Evolutionary conservation across 169 alveolate species (phyloP).

Genomic region (Cryptosporidium parvum): DNA sequence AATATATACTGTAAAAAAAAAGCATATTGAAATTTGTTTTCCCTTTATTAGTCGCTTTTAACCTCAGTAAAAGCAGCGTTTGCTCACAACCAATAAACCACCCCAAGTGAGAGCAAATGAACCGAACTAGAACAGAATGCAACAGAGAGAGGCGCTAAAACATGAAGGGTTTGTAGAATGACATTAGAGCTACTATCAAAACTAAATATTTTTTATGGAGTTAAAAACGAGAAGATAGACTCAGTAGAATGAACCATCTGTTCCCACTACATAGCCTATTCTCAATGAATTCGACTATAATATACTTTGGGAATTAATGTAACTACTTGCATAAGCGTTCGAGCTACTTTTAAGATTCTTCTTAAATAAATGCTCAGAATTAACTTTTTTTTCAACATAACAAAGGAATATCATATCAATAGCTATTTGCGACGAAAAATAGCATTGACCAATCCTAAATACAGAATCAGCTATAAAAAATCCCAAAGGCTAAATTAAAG

Average conservation of each 20-base stretch:
- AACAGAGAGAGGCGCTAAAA: background rate
- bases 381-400: background rate
- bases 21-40: too few relatives aligned
- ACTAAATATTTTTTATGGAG: background rate
- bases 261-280: background rate
- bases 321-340: background rate
- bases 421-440: background rate
- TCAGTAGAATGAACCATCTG: background rate
- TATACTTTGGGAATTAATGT: background rate
- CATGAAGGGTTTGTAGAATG: background rate
- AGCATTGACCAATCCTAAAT: background rate
- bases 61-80: too few relatives aligned
- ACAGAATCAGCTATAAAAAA: conserved; percentile 1
- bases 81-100: background rate
- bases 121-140: background rate
- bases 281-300: background rate
- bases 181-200: background rate
- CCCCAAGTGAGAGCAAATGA: background rate
- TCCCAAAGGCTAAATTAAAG: conserved; percentile 1
- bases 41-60: background rate
- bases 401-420: background rate
- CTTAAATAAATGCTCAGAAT: background rate
- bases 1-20: too few relatives aligned
- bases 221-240: background rate
- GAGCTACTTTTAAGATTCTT: background rate